Evolutionary conservation across 129 eudicot species (phyloP).

Genomic region (Escallonia herrerae): DNA sequence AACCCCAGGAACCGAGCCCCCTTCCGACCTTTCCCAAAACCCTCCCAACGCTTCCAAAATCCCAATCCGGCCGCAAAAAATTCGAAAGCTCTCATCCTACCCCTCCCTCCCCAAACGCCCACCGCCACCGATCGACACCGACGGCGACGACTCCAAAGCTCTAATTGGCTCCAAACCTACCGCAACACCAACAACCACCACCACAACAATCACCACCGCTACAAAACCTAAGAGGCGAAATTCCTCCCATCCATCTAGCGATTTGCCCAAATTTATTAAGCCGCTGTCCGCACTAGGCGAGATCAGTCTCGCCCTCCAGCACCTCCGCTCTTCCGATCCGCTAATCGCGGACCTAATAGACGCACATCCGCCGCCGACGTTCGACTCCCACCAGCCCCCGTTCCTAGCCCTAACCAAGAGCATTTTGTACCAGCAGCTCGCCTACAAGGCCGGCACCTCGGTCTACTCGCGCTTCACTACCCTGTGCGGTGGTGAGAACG

Average conservation of each 20-base stretch:
- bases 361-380: constrained; percentile 53
- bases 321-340: constrained; percentile 64
- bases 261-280: constrained; percentile 31
- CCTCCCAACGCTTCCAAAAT: constrained; percentile 64
- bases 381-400: constrained; percentile 56
- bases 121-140: background rate
- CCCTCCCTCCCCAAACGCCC: constrained; percentile 3
- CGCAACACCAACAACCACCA: constrained; percentile 18
- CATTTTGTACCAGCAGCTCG: constrained; percentile 83
- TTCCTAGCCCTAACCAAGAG: constrained; percentile 65
- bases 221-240: constrained; percentile 41
- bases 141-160: constrained; percentile 15
- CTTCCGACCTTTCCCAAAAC: constrained; percentile 21
- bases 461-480: constrained; percentile 68
- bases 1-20: constrained; percentile 3
- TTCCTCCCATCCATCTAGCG: constrained; percentile 23
- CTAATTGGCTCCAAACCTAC: background rate
- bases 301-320: constrained; percentile 45
- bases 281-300: constrained; percentile 57
- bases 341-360: constrained; percentile 49
- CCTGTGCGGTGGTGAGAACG: constrained; percentile 72
- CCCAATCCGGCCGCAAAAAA: constrained; percentile 87
- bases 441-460: constrained; percentile 75
- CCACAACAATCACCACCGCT: background rate
- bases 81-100: constrained; percentile 54